These are phyloP conservation scores for Glebionis coronaria DNA, from an alignment of 129 eudicot species.

Conservation along the genomic window DNA sequence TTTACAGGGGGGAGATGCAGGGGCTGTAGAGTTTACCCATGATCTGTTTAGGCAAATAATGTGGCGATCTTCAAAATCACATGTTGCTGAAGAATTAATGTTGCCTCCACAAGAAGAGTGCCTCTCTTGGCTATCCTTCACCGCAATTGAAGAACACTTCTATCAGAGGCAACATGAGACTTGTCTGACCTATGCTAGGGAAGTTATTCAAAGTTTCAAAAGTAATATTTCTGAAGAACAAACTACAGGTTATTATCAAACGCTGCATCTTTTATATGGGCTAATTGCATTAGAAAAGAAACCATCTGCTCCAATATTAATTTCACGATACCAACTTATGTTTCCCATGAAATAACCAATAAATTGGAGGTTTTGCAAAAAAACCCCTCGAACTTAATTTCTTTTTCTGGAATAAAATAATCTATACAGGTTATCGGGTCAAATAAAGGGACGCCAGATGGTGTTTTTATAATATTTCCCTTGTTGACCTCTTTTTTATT, in stretches of 20 bases:
- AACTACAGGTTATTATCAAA: slow-evolving; percentile 46
- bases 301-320: slow-evolving; percentile 1
- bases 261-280: slow-evolving; percentile 1
- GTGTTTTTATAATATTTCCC: not conserved
- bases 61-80: slow-evolving; percentile 91
- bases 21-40: slow-evolving; percentile 71
- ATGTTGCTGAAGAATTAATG: slow-evolving; percentile 76
- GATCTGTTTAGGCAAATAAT: slow-evolving; percentile 64
- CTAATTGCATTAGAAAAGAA: not conserved
- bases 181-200: slow-evolving; percentile 72
- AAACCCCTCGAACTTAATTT: not conserved
- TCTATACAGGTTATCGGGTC: not conserved
- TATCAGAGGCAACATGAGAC: slow-evolving; percentile 96
- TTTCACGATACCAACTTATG: slow-evolving; percentile 15
- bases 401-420: not conserved
- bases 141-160: slow-evolving; percentile 83
- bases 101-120: slow-evolving; percentile 95
- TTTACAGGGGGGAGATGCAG: slow-evolving; percentile 66
- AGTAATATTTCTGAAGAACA: slow-evolving; percentile 37
- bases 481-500: not conserved
- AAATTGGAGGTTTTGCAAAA: not conserved
- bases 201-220: slow-evolving; percentile 62
- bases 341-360: not conserved
- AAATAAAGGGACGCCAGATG: not conserved
- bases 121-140: slow-evolving; percentile 77